Base-by-base conservation (phyloP, 1,139 yeast genomes). In the Yamadazyma trypodendri region DNA sequence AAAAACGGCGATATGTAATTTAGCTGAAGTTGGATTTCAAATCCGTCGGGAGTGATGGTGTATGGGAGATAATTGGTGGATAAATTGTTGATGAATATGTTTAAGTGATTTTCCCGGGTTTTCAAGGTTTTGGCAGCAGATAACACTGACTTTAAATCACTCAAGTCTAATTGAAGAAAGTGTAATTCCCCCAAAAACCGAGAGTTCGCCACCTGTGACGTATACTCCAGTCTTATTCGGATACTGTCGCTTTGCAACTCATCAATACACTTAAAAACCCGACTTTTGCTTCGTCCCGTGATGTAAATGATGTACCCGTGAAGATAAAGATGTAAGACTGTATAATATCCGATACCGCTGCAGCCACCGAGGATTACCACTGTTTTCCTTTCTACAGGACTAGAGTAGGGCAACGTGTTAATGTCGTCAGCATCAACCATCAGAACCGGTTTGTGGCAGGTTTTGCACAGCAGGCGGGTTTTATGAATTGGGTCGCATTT, bases 351-450 rank as follows among this genome's bases (percentile, higher is more conserved):
- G 16, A 85, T 72, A 0, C 95, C 95, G 32, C 83, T 72, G 52
- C 82, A 84, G 5, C 89, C 95, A 1, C 95, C 95, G 0, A 94
- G 83, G 22, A 87, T 78, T 6, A 86, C 60, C 0, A 84, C 89
- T 2, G 84, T 81, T 41, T 77, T 66, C 20, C 84, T 66, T 15
- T 72, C 74, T 5, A 41, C 35, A 0, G 78, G 77, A 40, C 72
- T 56, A 24, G 56, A 50, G 47, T 68, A 73, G 1, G 72, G 71
- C 8, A 68, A 61, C 1, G 56, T 40, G 10, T 43, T 40, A 9
- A 46, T 40, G 28, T 34, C 33, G 13, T 48, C 47, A 3, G 65
- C 62, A 29, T 63, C 52, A 36, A 50, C 36, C 40, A 40, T 42
- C 17, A n/a, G n/a, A n/a, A n/a, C n/a, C n/a, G n/a, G n/a, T n/a